phyloP scores from a whole-genome alignment of 768 basidiomycete genomes.

The Mycena amicta region DNA sequence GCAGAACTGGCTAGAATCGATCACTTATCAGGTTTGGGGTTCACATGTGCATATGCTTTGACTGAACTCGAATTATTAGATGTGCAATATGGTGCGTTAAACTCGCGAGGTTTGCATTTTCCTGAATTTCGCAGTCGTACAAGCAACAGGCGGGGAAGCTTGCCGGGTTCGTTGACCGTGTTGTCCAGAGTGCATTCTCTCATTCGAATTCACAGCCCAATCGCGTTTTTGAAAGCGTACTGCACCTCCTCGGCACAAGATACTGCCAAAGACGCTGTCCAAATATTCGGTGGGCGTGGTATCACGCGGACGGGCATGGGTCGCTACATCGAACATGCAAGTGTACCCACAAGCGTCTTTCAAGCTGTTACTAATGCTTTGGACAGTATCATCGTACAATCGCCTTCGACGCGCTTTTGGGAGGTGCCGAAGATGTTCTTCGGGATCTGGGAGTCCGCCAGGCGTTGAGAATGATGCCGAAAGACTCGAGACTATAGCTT shows the following conservation, averaged over 20 bases:
- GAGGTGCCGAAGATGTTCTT: constrained; percentile 72
- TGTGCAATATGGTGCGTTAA: constrained; percentile 77
- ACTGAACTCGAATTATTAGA: no score
- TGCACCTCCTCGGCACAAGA: constrained; percentile 64
- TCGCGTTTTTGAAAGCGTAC: constrained; percentile 74
- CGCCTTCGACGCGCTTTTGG: constrained; percentile 70
- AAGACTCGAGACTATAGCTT: constrained; percentile 54
- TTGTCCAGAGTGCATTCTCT: neutral
- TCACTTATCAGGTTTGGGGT: constrained; percentile 90
- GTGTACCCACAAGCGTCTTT: neutral
- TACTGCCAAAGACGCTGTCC: constrained; percentile 58
- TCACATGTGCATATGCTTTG: no score
- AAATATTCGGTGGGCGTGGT: constrained; percentile 86
- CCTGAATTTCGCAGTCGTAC: constrained; percentile 48
- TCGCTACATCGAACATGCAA: constrained; percentile 39
- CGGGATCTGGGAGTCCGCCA: constrained; percentile 69
- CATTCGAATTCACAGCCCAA: constrained; percentile 51
- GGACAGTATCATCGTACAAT: constrained; percentile 68
- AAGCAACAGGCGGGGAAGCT: constrained; percentile 75
- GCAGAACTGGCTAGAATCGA: constrained; percentile 84
- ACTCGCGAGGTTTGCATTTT: no score
- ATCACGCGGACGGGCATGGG: constrained; percentile 87
- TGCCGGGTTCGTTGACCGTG: constrained; percentile 56
- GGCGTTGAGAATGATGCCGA: constrained; percentile 63
- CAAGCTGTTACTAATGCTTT: neutral